Evolutionary conservation across 148 eudicot genomes (phyloP), one percentile per base, ranked within the genome.

Genomic region (Selenicereus undatus): DNA sequence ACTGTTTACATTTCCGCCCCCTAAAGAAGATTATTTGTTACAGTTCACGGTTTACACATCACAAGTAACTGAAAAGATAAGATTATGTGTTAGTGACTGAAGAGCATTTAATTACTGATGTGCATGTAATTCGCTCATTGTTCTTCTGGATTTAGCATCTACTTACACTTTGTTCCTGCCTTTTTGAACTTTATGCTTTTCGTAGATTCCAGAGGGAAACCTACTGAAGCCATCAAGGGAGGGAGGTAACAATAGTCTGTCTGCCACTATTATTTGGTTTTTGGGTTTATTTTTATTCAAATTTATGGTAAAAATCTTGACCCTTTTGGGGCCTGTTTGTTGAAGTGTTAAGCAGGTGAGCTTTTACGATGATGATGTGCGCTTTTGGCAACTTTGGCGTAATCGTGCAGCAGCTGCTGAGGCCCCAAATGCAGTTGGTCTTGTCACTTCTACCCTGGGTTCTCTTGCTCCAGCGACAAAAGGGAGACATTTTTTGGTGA

Each of bases 401-500:
- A 93, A 90, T 85, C 97, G 99, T 42, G 86, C 92, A 85, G 99
- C 97, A 83, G 99, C 99, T 82, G 93, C 97, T 54, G 99, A 95
- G 85, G 89, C 97, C 79, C 97, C 99, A 73, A 76, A 94, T 24
- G 97, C 99, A 83, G 93, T 90, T 82, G 89, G 92, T 84, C 85
- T 89, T 78, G 90, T 90, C 79, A 89, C 92, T 84, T 90, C 96
- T 68, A 80, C 91, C 64, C 86, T 93, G 77, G 89, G 82, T 84
- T 86, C 99, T 79, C 93, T 94, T 62, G 89, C 98, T 70, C 92
- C 99, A 58, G 90, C 97, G 65, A 93, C 99, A 12, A 95, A 90
- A 89, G 99, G 99, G 82, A 91, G 99, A 79, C 99, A 95, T 87
- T 95, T 95, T 86, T 90, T 95, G 76, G 99, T 95, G 54, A 93